phyloP scores from a whole-genome alignment of 2,329 filamentous ascomycete genomes.

The Coniella vitis region DNA sequence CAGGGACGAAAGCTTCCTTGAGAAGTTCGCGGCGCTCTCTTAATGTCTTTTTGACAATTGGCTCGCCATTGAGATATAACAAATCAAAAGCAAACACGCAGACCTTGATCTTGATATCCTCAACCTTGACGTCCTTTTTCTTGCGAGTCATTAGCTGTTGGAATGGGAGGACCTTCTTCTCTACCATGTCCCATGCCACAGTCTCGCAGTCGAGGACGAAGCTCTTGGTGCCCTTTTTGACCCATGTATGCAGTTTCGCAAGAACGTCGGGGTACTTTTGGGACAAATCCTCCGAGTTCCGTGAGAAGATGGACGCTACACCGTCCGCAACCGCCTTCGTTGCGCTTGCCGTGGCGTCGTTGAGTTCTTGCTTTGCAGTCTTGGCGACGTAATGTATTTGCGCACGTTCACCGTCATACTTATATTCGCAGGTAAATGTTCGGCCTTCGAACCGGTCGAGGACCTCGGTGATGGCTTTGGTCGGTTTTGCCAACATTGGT shows the following conservation, averaged over 20 bases:
- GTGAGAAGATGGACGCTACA: constrained; percentile 88
- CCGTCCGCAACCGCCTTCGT: constrained; percentile 64
- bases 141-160: constrained; percentile 98
- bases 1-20: constrained; percentile 61
- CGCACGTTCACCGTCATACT: constrained; percentile 96
- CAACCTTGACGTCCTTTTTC: constrained; percentile 90
- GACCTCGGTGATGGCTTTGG: constrained; percentile 96
- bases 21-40: constrained; percentile 77
- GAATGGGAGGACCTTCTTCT: constrained; percentile 95
- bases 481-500: constrained; percentile 97
- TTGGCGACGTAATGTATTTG: constrained; percentile 96
- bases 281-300: constrained; percentile 93
- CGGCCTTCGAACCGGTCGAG: constrained; percentile 93
- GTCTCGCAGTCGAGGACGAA: constrained; percentile 99
- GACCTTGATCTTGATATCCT: constrained; percentile 93
- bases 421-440: constrained; percentile 96
- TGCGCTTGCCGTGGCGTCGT: constrained; percentile 51
- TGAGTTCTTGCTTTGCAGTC: constrained; percentile 63
- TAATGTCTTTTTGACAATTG: constrained; percentile 80
- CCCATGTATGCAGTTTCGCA: constrained; percentile 78
- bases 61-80: constrained; percentile 85
- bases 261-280: constrained; percentile 98
- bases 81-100: constrained; percentile 97
- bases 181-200: constrained; percentile 88
- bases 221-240: constrained; percentile 82